Base-by-base conservation (phyloP, 495 filamentous ascomycete species). In the Penicillium pulvis region DNA sequence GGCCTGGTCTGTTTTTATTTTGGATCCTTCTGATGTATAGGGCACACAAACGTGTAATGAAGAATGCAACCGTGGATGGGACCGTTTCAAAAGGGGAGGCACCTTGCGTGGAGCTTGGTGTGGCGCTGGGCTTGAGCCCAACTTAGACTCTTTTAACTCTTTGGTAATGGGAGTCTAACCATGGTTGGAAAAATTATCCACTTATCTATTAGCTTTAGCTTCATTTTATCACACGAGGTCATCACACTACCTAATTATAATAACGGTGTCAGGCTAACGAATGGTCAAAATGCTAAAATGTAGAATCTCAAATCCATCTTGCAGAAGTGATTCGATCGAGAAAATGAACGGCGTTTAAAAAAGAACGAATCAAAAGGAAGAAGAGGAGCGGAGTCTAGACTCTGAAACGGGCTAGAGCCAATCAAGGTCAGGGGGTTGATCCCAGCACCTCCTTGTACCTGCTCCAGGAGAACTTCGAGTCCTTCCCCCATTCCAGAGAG, bases 361-460 rank as follows among this genome's bases (percentile, higher is more conserved):
- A 16, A 24, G 20, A 28, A 28, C 44, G 44, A 47, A 47, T 47
- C 19, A 28, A 30, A 7, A 36, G 24, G 16, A 44, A 23, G 30
- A 33, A 7, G 3, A 19, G 14, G 49, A 11, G 12, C 19, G 14
- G 16, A 55, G 61, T 64, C 61, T 64, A 55, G 61, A 64, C 53
- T 59, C 57, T 64, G 61, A 64, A 64, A 64, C 61, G 54, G n/a
- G 57, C 47, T 28, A 35, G 57, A 45, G 16, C 61, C 61, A 64
- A 64, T 64, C 61, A 60, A 17, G 16, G 39, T 61, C 56, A 63
- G 61, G 61, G 61, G 61, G 28, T 39, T 30, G 2, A 4, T 8
- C 17, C 43, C 43, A 20, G 16, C 43, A 31, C 9, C 12, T 31
- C 19, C 9, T 49, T 31, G 20, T 23, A 23, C 20, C 20, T 17